Evolutionary conservation across 192 early-diverging fungal species (phyloP), one percentile per base, ranked within the genome.

Genomic region (Coemansia sp.): DNA sequence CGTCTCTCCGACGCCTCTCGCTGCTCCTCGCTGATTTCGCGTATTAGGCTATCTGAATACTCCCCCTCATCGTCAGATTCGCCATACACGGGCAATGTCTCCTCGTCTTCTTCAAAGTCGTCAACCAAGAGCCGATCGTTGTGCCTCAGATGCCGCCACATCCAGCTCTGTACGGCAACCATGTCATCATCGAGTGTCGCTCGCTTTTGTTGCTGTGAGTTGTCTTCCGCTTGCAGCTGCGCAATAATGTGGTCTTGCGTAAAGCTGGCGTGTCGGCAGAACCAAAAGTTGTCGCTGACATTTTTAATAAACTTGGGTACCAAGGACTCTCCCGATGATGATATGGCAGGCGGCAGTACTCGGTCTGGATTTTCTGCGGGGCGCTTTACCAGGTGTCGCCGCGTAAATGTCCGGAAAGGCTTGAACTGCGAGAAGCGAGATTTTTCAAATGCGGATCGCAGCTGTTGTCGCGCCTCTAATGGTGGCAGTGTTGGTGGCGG

Each of bases 1-100:
- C 39, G 32, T 8, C 45, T 51, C 23, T 17, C n/a, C 0, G 19
- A 39, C 3, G 32, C 37, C 11, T 70, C 67, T 0, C 32, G 29
- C 15, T 53, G 63, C 65, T 76, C 73, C n/a, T 23, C 15, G 5
- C 39, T 51, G 36, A 77, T 69, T 42, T 76, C 76, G 25, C 74
- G 74, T 38, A 41, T 21, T 21, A 76, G 31, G 14, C 42, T n/a
- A 19, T 73, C 79, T 0, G 74, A 73, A 3, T 64, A n/a, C 42
- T 55, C 79, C 7, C 46, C 68, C 5, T 58, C 65, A 5, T 59
- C 57, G 29, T 69, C 57, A 12, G 74, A 80, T 15, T 86, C 83
- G 21, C 87, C 85, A 37, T 84, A 86, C 15, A 70, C 36, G 0
- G 83, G 83, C 27, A 88, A 64, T 1, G 74, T 69, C 6, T 58